These are phyloP conservation scores for Botrytis fabae DNA, from an alignment of 2,329 filamentous ascomycete genomes.

Conservation along the genomic window DNA sequence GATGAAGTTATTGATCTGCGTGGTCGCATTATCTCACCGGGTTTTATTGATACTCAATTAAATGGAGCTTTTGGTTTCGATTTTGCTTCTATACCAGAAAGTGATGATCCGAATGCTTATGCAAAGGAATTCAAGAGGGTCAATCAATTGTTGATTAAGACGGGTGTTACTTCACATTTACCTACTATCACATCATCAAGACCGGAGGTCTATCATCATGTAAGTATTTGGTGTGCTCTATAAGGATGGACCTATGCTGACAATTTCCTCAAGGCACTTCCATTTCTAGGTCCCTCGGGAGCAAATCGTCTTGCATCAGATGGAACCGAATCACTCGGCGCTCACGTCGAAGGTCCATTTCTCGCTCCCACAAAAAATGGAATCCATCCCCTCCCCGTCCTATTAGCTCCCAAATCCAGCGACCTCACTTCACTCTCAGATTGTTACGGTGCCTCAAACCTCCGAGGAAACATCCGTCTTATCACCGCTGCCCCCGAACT, in stretches of 20 bases:
- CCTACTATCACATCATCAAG: conserved; percentile 82
- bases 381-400: conserved; percentile 74
- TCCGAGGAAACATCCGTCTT: conserved; percentile 65
- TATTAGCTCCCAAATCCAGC: conserved; percentile 54
- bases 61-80: conserved; percentile 94
- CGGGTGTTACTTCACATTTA: conserved; percentile 84
- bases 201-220: conserved; percentile 78
- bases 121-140: conserved; percentile 69
- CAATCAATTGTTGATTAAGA: conserved; percentile 70
- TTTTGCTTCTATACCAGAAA: conserved; percentile 75
- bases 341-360: conserved; percentile 90
- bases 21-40: conserved; percentile 80
- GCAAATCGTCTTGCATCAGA: conserved; percentile 57
- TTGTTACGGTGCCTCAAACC: conserved; percentile 73
- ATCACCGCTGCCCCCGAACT: conserved; percentile 85
- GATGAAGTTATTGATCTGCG: conserved; percentile 76
- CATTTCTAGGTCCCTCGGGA: conserved; percentile 74
- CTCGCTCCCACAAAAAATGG: conserved; percentile 81
- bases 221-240: conserved; percentile 38
- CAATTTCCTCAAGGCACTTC: conserved; percentile 56
- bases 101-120: conserved; percentile 66
- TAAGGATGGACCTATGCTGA: neutral
- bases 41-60: conserved; percentile 87
- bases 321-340: conserved; percentile 84
- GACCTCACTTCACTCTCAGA: conserved; percentile 64